phyloP scores from a whole-genome alignment of 805 yeast species.

The Candida koratica region DNA sequence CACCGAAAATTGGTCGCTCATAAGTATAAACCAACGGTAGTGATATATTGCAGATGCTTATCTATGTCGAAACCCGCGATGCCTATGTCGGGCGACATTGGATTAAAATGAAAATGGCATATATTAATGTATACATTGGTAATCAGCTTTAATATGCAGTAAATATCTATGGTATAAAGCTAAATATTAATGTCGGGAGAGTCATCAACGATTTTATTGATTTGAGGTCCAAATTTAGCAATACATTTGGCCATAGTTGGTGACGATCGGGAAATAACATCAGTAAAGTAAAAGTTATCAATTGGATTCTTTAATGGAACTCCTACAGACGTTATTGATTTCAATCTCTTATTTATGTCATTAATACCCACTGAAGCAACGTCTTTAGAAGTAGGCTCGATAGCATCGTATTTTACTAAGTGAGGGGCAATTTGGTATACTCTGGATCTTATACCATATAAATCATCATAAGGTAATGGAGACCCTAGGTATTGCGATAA shows the following conservation, averaged over 20 bases:
- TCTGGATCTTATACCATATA: constrained; percentile 62
- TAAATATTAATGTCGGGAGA: constrained; percentile 33
- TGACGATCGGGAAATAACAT: constrained; percentile 80
- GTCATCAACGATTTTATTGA: constrained; percentile 54
- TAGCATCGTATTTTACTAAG: constrained; percentile 66
- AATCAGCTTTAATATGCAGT: constrained; percentile 4
- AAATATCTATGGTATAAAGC: constrained; percentile 4
- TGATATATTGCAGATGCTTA: no score
- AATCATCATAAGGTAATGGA: constrained; percentile 72
- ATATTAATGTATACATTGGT: no score
- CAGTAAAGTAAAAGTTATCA: constrained; percentile 82
- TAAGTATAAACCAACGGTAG: no score
- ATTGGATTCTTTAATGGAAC: constrained; percentile 63
- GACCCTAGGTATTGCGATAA: constrained; percentile 70
- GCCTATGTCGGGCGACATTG: no score
- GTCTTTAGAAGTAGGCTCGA: constrained; percentile 63
- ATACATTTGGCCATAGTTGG: constrained; percentile 90
- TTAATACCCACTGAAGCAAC: constrained; percentile 56
- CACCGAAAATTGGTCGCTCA: constrained; percentile 31
- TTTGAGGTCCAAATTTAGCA: constrained; percentile 62
- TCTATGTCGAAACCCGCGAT: no score
- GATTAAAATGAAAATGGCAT: no score
- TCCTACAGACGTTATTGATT: constrained; percentile 37
- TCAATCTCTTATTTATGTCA: constrained; percentile 37
- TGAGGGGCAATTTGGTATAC: constrained; percentile 78